A percentile compares a stretch with the other conserved stretches of the same genome.
Conservation (phyloP, 768 basidiomycete genomes). For the Panellus pusillus region DNA sequence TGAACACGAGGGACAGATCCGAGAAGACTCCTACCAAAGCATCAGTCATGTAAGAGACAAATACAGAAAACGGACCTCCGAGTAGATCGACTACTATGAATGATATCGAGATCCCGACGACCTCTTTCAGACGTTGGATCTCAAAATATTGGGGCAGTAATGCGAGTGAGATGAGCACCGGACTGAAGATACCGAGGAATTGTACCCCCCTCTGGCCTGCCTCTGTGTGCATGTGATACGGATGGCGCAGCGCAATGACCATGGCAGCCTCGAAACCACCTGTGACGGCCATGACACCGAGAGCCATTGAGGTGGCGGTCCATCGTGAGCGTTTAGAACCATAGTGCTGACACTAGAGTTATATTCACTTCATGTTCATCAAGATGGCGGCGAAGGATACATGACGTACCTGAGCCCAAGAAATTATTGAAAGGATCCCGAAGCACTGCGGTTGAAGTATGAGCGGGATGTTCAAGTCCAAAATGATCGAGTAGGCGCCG, state of each 20-base stretch:
- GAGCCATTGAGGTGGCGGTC: constrained; percentile 35
- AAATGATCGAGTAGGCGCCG: constrained; percentile 67
- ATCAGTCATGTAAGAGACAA: neutral
- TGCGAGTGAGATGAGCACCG: constrained; percentile 54
- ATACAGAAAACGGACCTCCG: constrained; percentile 42
- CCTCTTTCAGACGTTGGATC: constrained; percentile 63
- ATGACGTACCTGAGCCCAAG: constrained; percentile 61
- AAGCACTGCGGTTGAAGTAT: constrained; percentile 70
- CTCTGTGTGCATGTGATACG: constrained; percentile 31
- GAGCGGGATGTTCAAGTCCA: constrained; percentile 69
- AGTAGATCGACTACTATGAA: constrained; percentile 73
- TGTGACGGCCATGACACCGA: constrained; percentile 41
- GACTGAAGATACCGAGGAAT: constrained; percentile 63
- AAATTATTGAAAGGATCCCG: constrained; percentile 55
- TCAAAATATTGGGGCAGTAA: constrained; percentile 70
- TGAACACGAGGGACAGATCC: constrained; percentile 68
- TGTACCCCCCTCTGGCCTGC: constrained; percentile 32
- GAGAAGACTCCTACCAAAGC: constrained; percentile 54
- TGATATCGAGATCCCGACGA: constrained; percentile 64
- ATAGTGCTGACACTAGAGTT: constrained; percentile 67
- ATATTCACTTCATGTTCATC: constrained; percentile 1
- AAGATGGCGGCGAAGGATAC: neutral
- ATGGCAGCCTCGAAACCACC: constrained; percentile 62
- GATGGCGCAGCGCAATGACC: constrained; percentile 56
- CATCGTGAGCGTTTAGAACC: constrained; percentile 39